phyloP scores from a whole-genome alignment of 2,329 filamentous ascomycete species.

The Blastomyces percursus region DNA sequence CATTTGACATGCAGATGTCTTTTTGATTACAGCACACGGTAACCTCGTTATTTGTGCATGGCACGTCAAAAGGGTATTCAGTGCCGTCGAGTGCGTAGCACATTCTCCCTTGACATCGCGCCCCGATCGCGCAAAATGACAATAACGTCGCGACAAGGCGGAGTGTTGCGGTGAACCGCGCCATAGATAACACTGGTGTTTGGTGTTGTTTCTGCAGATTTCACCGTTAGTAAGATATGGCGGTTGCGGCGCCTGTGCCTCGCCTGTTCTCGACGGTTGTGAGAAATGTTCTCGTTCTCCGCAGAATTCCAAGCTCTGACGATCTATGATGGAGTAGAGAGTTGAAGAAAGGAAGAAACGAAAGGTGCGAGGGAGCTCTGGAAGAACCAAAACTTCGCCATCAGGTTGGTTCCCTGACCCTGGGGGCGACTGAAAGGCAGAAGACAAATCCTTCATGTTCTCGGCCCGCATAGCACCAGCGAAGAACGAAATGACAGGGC shows the following conservation, averaged over 20 bases:
- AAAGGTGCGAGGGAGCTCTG: background rate
- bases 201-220: background rate
- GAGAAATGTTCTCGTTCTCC: background rate
- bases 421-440: background rate
- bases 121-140: background rate
- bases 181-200: background rate
- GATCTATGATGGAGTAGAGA: background rate
- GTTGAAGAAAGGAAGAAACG: background rate
- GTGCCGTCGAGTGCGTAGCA: conserved; percentile 24
- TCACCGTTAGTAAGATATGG: background rate
- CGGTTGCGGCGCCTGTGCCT: background rate
- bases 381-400: background rate
- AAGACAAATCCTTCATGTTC: background rate
- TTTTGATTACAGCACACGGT: conserved; percentile 20
- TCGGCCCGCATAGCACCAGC: background rate
- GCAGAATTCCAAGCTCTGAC: background rate
- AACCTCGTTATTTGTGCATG: conserved; percentile 19
- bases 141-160: background rate
- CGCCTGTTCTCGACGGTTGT: background rate
- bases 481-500: background rate
- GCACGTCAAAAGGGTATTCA: conserved; percentile 14
- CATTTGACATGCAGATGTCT: conserved; percentile 23
- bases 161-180: background rate
- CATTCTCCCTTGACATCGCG: conserved; percentile 5
- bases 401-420: background rate